These are phyloP conservation scores for Metschnikowia reukaufii DNA, from an alignment of 805 yeast species.

Conservation along the genomic window DNA sequence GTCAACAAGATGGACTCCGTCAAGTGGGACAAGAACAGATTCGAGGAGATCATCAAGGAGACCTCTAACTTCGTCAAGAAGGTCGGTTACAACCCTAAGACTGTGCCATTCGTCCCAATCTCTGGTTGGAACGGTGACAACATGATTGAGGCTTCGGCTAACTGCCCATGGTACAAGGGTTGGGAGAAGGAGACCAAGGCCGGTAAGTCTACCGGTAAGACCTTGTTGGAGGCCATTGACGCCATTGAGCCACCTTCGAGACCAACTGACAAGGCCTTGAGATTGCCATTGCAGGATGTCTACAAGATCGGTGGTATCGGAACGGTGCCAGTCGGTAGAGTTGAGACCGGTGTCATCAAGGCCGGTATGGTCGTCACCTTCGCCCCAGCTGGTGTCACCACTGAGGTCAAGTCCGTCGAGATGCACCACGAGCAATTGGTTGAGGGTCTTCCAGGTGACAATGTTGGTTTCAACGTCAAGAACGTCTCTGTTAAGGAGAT, in stretches of 20 bases:
- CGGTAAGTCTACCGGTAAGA: constrained; percentile 71
- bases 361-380: constrained; percentile 88
- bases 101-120: constrained; percentile 78
- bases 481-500: constrained; percentile 85
- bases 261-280: constrained; percentile 84
- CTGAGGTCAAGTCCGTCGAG: constrained; percentile 86
- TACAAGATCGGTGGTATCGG: constrained; percentile 93
- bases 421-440: constrained; percentile 81
- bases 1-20: constrained; percentile 95
- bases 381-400: constrained; percentile 89
- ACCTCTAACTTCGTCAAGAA: constrained; percentile 78
- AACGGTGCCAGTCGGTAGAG: constrained; percentile 92
- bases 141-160: constrained; percentile 81
- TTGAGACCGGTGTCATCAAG: constrained; percentile 89
- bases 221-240: constrained; percentile 83
- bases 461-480: constrained; percentile 89
- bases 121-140: constrained; percentile 94
- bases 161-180: constrained; percentile 89
- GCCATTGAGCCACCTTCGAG: constrained; percentile 77
- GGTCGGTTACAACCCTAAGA: constrained; percentile 82
- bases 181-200: constrained; percentile 77
- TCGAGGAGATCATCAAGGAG: constrained; percentile 74
- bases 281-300: constrained; percentile 88
- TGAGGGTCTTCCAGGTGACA: constrained; percentile 89
- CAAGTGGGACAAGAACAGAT: constrained; percentile 82